Evolutionary conservation across 2,329 filamentous ascomycete genomes (phyloP).

Genomic region (Diaporthe sp.): DNA sequence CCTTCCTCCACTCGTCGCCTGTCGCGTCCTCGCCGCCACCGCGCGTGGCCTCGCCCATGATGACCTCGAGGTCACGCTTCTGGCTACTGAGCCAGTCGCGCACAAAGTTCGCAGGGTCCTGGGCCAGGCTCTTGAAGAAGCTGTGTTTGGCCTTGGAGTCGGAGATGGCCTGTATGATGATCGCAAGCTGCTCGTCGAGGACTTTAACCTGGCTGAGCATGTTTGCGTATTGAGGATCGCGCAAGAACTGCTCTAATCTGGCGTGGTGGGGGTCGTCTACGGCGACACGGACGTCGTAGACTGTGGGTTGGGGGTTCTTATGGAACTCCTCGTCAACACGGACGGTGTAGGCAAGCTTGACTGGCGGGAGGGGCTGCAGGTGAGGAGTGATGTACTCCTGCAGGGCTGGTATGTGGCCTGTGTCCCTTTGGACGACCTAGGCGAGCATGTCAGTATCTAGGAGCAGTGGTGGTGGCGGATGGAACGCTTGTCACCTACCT

Average conservation of each 20-base stretch:
- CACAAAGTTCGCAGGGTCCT: constrained; percentile 88
- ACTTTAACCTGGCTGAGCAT: constrained; percentile 82
- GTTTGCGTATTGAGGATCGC: constrained; percentile 77
- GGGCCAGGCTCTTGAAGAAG: constrained; percentile 83
- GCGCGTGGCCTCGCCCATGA: constrained; percentile 83
- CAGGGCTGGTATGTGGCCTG: constrained; percentile 88
- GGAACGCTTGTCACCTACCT: constrained; percentile 64
- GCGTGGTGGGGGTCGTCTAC: constrained; percentile 85
- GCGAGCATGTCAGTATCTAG: constrained; percentile 15
- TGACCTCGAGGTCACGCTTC: constrained; percentile 88
- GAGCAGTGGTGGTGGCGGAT: too few relatives aligned
- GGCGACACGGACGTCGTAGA: constrained; percentile 90
- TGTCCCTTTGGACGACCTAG: constrained; percentile 81
- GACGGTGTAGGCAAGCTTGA: constrained; percentile 92
- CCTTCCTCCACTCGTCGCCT: constrained; percentile 78
- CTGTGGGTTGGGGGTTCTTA: constrained; percentile 79
- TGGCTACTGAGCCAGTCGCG: constrained; percentile 92
- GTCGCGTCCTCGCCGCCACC: constrained; percentile 69
- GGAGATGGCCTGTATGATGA: constrained; percentile 84
- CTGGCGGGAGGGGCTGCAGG: constrained; percentile 82
- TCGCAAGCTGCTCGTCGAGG: constrained; percentile 88
- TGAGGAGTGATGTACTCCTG: constrained; percentile 85
- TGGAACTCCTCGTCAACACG: constrained; percentile 90
- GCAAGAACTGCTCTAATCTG: constrained; percentile 74
- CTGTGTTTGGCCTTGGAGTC: constrained; percentile 91